Percentiles rank a stretch among this genome's conserved stretches.
phyloP scores from a whole-genome alignment of 148 eudicot genomes.

The Vaccinium vitisidaea region DNA sequence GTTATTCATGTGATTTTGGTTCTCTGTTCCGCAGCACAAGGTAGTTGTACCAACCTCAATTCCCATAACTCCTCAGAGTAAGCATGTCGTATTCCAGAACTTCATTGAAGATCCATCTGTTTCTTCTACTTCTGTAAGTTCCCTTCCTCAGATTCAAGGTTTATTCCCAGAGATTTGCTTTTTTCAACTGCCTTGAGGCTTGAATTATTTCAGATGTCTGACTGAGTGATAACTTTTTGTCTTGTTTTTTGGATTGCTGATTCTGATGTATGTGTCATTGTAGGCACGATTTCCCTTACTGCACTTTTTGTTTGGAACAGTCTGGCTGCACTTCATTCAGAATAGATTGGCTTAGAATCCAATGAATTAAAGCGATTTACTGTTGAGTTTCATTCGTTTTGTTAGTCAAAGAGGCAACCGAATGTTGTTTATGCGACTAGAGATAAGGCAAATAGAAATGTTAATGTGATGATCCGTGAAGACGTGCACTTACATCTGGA shows the following conservation, averaged over 20 bases:
- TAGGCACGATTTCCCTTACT: neutral
- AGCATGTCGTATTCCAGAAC: conserved; percentile 31
- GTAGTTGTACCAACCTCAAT: conserved; percentile 38
- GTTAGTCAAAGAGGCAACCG: neutral
- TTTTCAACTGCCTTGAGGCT: neutral
- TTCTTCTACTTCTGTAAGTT: conserved; percentile 46
- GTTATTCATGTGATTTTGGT: neutral
- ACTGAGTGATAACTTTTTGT: neutral
- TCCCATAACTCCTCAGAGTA: conserved; percentile 29
- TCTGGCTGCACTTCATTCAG: neutral
- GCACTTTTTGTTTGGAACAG: neutral
- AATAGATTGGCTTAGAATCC: conserved; percentile 4
- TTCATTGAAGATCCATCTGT: conserved; percentile 30
- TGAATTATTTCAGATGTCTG: conserved; percentile 3
- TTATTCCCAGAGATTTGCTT: neutral
- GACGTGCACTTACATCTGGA: neutral
- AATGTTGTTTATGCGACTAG: neutral
- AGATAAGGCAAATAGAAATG: neutral
- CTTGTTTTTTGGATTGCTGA: neutral
- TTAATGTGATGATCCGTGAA: neutral
- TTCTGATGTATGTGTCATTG: neutral
- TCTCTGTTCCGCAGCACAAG: conserved; percentile 27
- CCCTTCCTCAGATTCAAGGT: neutral
- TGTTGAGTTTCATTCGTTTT: neutral
- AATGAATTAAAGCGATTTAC: neutral